Percentiles rank a stretch among this genome's conserved stretches.
phyloP scores from a whole-genome alignment of 495 filamentous ascomycete genomes.

The Filosporella fistucella region DNA sequence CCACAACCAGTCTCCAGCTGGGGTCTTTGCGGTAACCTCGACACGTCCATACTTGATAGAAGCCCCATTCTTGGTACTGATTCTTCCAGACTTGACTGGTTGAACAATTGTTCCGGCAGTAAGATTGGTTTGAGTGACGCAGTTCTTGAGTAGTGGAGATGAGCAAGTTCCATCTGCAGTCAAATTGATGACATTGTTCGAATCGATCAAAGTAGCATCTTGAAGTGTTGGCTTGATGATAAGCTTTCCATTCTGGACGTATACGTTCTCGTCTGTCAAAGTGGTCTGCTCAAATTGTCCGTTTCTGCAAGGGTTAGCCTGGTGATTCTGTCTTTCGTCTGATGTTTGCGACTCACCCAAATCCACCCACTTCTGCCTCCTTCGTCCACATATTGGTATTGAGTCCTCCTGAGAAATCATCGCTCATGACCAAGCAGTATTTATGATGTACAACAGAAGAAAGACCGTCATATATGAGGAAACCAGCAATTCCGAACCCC shows the following conservation, averaged over 20 bases:
- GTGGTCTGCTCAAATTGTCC: slow-evolving; percentile 79
- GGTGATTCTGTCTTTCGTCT: slow-evolving; percentile 10
- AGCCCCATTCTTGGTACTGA: slow-evolving; percentile 65
- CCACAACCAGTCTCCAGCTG: slow-evolving; percentile 82
- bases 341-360: slow-evolving; percentile 54
- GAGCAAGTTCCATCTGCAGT: slow-evolving; percentile 61
- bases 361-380: slow-evolving; percentile 78
- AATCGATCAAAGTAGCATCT: slow-evolving; percentile 55
- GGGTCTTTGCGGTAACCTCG: slow-evolving; percentile 72
- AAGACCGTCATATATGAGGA: slow-evolving; percentile 69
- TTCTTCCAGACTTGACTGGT: slow-evolving; percentile 71
- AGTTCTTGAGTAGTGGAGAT: slow-evolving; percentile 46
- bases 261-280: slow-evolving; percentile 64
- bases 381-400: slow-evolving; percentile 65
- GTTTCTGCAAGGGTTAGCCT: slow-evolving; percentile 51
- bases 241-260: slow-evolving; percentile 61
- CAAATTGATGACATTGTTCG: slow-evolving; percentile 61
- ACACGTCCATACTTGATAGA: slow-evolving; percentile 77
- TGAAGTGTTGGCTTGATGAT: slow-evolving; percentile 75
- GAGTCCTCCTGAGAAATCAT: slow-evolving; percentile 61
- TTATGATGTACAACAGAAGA: slow-evolving; percentile 64
- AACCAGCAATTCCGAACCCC: slow-evolving; percentile 59
- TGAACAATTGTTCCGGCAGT: slow-evolving; percentile 73
- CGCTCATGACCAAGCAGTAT: slow-evolving; percentile 68
- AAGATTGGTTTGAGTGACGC: slow-evolving; percentile 56